A percentile compares a stretch with the other conserved stretches of the same genome.
Conservation (phyloP, 371 early-diverging fungal species). For the Fennellomyces sp. region DNA sequence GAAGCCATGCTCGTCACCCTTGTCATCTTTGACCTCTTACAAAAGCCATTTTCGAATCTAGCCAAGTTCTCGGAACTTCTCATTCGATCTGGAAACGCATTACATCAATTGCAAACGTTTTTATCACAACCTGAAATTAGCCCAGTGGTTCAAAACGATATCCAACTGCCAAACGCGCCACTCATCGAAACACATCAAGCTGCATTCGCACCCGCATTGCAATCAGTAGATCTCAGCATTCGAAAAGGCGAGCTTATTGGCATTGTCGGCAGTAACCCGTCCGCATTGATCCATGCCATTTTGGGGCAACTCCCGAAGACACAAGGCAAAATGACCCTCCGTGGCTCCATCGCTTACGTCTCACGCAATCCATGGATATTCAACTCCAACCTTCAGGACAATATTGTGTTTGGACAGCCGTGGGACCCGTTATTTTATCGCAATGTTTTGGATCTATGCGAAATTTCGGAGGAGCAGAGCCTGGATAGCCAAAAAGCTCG, state of each 20-base stretch:
- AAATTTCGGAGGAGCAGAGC: constrained; percentile 75
- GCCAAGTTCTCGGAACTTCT: neutral
- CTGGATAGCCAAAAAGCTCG: constrained; percentile 84
- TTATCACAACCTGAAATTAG: neutral
- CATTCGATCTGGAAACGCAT: neutral
- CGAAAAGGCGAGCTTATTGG: constrained; percentile 68
- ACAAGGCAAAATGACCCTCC: constrained; percentile 66
- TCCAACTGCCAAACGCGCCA: neutral
- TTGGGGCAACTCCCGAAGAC: constrained; percentile 85
- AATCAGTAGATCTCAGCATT: constrained; percentile 65
- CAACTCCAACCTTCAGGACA: constrained; percentile 89
- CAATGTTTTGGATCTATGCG: constrained; percentile 47
- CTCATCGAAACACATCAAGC: constrained; percentile 36
- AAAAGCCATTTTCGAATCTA: neutral
- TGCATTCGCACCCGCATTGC: constrained; percentile 51
- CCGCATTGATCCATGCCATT: constrained; percentile 80
- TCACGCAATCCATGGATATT: constrained; percentile 94
- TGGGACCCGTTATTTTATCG: constrained; percentile 82
- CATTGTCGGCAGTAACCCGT: constrained; percentile 86
- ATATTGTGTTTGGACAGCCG: constrained; percentile 90
- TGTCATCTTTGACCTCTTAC: neutral
- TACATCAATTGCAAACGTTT: neutral
- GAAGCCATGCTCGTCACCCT: neutral
- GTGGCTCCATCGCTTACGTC: constrained; percentile 87
- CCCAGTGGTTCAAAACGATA: too few relatives aligned